Conservation (phyloP, 2,329 filamentous ascomycete genomes). For the Nothomitra cinnamomea region DNA sequence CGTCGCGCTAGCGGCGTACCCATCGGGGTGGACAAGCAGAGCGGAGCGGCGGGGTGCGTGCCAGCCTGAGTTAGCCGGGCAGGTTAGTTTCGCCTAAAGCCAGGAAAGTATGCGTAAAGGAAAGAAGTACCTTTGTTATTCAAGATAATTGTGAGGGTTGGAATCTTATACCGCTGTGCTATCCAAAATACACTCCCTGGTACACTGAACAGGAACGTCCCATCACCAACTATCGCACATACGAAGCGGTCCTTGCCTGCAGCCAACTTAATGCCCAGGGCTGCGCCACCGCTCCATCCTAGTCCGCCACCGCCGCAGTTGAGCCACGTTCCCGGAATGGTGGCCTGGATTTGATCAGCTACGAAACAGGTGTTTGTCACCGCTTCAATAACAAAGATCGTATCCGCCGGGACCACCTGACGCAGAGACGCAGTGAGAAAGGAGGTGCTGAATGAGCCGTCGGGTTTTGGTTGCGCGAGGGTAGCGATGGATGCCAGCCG, state of each 20-base stretch:
- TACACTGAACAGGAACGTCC: constrained; percentile 48
- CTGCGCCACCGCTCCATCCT: constrained; percentile 63
- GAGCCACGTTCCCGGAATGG: constrained; percentile 54
- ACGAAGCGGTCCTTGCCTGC: constrained; percentile 32
- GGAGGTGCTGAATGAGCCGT: constrained; percentile 44
- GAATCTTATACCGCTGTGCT: constrained; percentile 45
- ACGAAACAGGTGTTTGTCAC: constrained; percentile 55
- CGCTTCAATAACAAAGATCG: constrained; percentile 62
- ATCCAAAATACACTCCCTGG: constrained; percentile 55
- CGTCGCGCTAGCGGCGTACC: constrained; percentile 40
- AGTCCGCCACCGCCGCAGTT: constrained; percentile 70
- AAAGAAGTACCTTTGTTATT: constrained; percentile 40
- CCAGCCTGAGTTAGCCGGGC: constrained; percentile 32
- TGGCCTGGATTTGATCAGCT: constrained; percentile 52
- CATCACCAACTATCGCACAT: constrained; percentile 49
- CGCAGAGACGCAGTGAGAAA: constrained; percentile 40
- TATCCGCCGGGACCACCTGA: constrained; percentile 40
- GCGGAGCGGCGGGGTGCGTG: constrained; percentile 46
- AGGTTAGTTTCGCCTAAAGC: not conserved
- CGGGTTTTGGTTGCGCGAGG: constrained; percentile 37
- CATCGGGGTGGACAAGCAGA: constrained; percentile 47
- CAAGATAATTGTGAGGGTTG: constrained; percentile 47
- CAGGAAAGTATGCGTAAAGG: not conserved
- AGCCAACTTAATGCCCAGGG: constrained; percentile 61
- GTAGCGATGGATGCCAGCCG: constrained; percentile 42